Evolutionary conservation across 139 green algal species (phyloP).

Genomic region (Choricystis sp.): DNA sequence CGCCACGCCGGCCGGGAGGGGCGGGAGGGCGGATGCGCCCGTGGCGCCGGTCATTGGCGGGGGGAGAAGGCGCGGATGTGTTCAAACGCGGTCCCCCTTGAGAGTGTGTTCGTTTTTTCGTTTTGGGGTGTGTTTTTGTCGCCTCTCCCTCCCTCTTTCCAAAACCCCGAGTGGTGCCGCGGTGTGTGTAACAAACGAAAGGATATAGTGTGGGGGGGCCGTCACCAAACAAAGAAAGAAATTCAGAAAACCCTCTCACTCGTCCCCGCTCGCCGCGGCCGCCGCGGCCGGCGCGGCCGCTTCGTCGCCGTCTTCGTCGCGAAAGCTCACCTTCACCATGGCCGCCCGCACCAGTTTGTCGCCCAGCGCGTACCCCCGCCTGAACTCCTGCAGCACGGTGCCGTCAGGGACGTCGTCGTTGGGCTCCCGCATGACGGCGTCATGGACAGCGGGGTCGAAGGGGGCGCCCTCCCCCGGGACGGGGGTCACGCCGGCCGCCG

Average conservation of each 20-base stretch:
- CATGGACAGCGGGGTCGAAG: slow-evolving; percentile 92
- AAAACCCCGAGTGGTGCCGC: too few relatives aligned
- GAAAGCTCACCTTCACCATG: slow-evolving; percentile 87
- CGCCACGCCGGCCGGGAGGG: too few relatives aligned
- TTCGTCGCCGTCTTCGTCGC: slow-evolving; percentile 3
- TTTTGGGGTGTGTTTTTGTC: too few relatives aligned
- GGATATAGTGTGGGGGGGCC: too few relatives aligned
- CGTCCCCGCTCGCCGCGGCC: neutral
- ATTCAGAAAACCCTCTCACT: neutral
- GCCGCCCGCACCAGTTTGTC: slow-evolving; percentile 76
- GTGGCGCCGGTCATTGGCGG: too few relatives aligned
- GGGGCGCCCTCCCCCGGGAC: slow-evolving; percentile 54
- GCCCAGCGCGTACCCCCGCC: slow-evolving; percentile 77
- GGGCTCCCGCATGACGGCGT: slow-evolving; percentile 85
- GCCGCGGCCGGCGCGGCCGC: neutral
- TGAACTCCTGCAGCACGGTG: slow-evolving; percentile 80
- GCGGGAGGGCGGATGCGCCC: too few relatives aligned
- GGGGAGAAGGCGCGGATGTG: too few relatives aligned
- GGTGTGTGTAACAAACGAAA: too few relatives aligned
- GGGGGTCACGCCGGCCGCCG: slow-evolving; percentile 61
- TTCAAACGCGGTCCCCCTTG: too few relatives aligned
- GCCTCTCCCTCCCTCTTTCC: too few relatives aligned
- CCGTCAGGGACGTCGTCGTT: slow-evolving; percentile 56
- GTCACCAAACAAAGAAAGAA: neutral
- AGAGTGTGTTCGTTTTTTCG: too few relatives aligned